A percentile compares a stretch with the other conserved stretches of the same genome.
Evolutionary conservation across 2,329 filamentous ascomycete species (phyloP).

Genomic region (Bipolaris gigantea): DNA sequence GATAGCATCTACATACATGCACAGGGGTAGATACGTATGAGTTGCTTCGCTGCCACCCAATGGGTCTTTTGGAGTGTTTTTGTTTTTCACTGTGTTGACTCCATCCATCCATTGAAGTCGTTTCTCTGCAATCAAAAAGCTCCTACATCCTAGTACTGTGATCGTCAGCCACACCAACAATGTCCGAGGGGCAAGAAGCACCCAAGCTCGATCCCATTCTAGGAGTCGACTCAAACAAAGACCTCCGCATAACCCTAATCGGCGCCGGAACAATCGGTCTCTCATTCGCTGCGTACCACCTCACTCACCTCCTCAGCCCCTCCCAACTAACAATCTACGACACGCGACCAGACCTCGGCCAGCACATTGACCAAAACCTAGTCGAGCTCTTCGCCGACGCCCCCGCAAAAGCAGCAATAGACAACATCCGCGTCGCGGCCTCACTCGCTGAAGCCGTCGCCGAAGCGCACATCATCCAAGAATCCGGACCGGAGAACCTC

Average conservation of each 20-base stretch:
- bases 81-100: no score
- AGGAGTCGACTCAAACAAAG: constrained; percentile 3
- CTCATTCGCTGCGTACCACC: constrained; percentile 59
- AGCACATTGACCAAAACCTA: constrained; percentile 50
- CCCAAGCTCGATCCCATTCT: not conserved
- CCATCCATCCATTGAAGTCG: no score
- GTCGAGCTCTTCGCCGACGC: constrained; percentile 47
- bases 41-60: not conserved
- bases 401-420: constrained; percentile 17
- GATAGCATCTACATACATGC: not conserved
- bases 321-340: constrained; percentile 54
- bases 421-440: constrained; percentile 40
- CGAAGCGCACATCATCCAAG: constrained; percentile 58
- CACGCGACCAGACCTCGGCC: constrained; percentile 51
- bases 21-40: constrained; percentile 1
- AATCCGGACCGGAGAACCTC: constrained; percentile 60
- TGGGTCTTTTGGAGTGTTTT: no score
- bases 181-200: constrained; percentile 8
- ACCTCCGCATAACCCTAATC: constrained; percentile 46
- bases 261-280: constrained; percentile 58
- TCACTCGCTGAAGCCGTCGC: constrained; percentile 49
- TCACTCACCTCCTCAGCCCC: constrained; percentile 47
- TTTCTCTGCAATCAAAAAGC: no score
- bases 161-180: constrained; percentile 1
- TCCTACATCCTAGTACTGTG: not conserved